Conservation (phyloP, 2,329 filamentous ascomycete species). For the Beauveria caledonica region DNA sequence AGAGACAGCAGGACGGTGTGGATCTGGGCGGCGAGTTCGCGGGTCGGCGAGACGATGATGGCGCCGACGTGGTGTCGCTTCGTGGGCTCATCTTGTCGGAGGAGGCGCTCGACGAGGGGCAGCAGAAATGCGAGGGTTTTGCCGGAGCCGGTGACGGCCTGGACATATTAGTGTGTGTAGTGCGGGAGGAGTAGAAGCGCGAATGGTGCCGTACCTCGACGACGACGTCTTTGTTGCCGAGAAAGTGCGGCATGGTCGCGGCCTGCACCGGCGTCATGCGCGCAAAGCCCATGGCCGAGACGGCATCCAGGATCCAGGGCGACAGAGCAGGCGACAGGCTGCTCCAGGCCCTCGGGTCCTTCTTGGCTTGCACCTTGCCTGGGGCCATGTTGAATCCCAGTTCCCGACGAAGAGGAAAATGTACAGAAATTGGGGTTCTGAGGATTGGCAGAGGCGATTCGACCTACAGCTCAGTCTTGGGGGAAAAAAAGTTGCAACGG, state of each 20-base stretch:
- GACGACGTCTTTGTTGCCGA: conserved; percentile 85
- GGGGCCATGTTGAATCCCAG: conserved; percentile 21
- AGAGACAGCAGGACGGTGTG: conserved; percentile 70
- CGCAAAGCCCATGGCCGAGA: conserved; percentile 74
- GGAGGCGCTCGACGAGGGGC: conserved; percentile 71
- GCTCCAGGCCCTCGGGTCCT: conserved; percentile 40
- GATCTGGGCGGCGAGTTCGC: conserved; percentile 88
- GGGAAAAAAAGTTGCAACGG: not conserved
- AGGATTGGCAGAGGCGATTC: conserved; percentile 12
- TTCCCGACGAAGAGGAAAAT: not conserved
- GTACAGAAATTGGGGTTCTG: not conserved
- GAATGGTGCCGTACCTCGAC: conserved; percentile 53
- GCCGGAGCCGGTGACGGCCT: conserved; percentile 83
- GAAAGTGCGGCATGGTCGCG: conserved; percentile 79
- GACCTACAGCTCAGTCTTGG: not conserved
- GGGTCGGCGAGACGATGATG: conserved; percentile 83
- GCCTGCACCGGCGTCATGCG: conserved; percentile 94
- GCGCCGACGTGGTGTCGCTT: conserved; percentile 86
- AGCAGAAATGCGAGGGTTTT: conserved; percentile 85
- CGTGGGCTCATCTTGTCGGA: conserved; percentile 71
- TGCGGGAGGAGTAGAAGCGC: no score
- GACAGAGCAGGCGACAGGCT: conserved; percentile 31
- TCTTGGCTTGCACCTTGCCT: conserved; percentile 29
- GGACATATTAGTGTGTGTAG: not conserved
- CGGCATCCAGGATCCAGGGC: conserved; percentile 76